A percentile compares a stretch with the other conserved stretches of the same genome.
Conservation (phyloP, 2,329 filamentous ascomycete genomes). For the Aspergillus sp. region DNA sequence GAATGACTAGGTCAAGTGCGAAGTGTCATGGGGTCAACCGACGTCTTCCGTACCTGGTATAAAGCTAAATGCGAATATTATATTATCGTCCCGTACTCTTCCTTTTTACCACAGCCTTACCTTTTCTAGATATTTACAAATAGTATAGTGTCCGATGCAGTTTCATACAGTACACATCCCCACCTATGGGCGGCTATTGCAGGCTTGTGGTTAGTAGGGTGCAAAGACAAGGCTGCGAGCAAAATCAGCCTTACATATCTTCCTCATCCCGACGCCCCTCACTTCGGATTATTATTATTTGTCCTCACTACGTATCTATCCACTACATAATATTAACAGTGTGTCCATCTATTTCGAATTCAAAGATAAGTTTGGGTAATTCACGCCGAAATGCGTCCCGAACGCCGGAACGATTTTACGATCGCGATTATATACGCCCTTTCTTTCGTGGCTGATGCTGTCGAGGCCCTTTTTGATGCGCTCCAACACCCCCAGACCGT, state of each 20-base stretch:
- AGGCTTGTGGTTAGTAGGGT: not conserved
- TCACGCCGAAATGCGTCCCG: constrained; percentile 1
- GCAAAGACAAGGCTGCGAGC: not conserved
- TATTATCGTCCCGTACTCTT: too few relatives aligned
- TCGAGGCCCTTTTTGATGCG: not conserved
- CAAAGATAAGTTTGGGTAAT: not conserved
- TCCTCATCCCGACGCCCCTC: not conserved
- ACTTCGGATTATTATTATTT: not conserved
- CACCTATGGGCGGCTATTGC: not conserved
- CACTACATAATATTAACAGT: too few relatives aligned
- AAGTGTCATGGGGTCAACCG: too few relatives aligned
- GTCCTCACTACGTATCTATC: too few relatives aligned
- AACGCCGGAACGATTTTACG: not conserved
- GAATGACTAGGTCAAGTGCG: too few relatives aligned
- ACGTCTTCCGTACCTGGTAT: too few relatives aligned
- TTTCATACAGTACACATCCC: not conserved
- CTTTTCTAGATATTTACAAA: too few relatives aligned
- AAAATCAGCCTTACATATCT: not conserved
- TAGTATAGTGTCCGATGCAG: too few relatives aligned
- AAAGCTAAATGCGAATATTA: too few relatives aligned
- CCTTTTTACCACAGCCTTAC: too few relatives aligned
- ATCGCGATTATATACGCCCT: constrained; percentile 2
- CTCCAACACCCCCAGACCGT: not conserved
- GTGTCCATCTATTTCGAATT: too few relatives aligned
- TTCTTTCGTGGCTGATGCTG: not conserved